Evolutionary conservation across 768 basidiomycete genomes (phyloP), one percentile per base, ranked within the genome.

Genomic region (Hirschioporus abietinus): DNA sequence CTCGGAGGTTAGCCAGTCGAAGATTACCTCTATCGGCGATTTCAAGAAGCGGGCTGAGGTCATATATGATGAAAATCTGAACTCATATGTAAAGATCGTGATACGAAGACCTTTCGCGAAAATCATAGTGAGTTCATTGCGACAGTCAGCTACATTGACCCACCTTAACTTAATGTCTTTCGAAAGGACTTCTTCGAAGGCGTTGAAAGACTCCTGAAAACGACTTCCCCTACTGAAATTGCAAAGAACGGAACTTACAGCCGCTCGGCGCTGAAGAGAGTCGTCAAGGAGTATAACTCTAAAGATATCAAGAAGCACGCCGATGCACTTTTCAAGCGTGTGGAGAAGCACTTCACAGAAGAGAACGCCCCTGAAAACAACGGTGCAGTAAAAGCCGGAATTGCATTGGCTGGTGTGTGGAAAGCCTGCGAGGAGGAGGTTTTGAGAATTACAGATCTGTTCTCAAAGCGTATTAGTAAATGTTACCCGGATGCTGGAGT

Each of bases 301-400:
- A 99, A 97, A 77, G 96, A 99, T 75, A 79, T 99, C 15, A 89
- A 92, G 42, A 96, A 96, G 75, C 83, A 91, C 68, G 80, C 96
- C 64, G 96, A 98, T 65, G 85, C 85, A 8, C 81, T 99, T 42
- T 90, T 89, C 77, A 93, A 93, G 74, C 88, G 96, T 10, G 93
- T 99, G 30, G 93, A 96, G 77, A 99, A 99, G 76, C 96, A 99
- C 74, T 98, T 97, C 72, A 89, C 89, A 7, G 93, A 95, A 71
- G 42, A 52, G 20, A 52, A 52, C 42, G 86, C 86, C 0, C 88
- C 89, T 10, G 90, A 89, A 68, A 89, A 86, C 69, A 86, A 88
- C 65, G 80, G 79, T 68, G 78, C 79, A 35, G 82, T 81, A 36
- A 85, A 86, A 66, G 77, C 83, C 1, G 86, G 86, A 2, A 88